These are phyloP conservation scores for Funneliformis mosseae DNA, from an alignment of 192 early-diverging fungal species.

Conservation along the genomic window DNA sequence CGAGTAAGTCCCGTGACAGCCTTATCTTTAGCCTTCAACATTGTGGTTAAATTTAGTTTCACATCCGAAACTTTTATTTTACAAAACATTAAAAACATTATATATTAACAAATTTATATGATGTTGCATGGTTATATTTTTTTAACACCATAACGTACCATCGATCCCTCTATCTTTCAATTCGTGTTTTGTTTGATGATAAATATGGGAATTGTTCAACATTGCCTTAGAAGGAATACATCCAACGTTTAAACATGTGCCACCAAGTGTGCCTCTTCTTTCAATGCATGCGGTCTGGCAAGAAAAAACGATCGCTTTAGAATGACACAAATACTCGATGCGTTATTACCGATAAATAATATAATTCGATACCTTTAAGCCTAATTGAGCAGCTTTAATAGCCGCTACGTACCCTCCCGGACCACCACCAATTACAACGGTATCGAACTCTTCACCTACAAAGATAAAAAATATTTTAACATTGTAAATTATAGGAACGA, in stretches of 20 bases:
- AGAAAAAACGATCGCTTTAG: not conserved
- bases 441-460: constrained; percentile 56
- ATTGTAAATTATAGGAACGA: not conserved
- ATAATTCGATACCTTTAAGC: constrained; percentile 77
- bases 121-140: not conserved
- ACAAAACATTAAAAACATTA: not conserved
- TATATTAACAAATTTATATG: not conserved
- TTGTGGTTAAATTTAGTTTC: constrained; percentile 79
- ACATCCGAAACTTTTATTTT: constrained; percentile 68
- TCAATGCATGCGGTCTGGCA: constrained; percentile 93
- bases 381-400: constrained; percentile 97
- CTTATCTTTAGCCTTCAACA: constrained; percentile 92
- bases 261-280: constrained; percentile 92
- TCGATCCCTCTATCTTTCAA: constrained; percentile 94
- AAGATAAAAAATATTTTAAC: not conserved
- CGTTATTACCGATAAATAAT: not conserved
- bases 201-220: constrained; percentile 98
- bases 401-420: constrained; percentile 99
- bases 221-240: constrained; percentile 99
- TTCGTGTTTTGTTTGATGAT: constrained; percentile 90
- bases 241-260: constrained; percentile 98
- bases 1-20: constrained; percentile 86
- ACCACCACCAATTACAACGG: constrained; percentile 91
- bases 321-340: not conserved
- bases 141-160: constrained; percentile 46